These are phyloP conservation scores for Isochrysis galbana DNA, from an alignment of 78 protist species.

Conservation along the genomic window DNA sequence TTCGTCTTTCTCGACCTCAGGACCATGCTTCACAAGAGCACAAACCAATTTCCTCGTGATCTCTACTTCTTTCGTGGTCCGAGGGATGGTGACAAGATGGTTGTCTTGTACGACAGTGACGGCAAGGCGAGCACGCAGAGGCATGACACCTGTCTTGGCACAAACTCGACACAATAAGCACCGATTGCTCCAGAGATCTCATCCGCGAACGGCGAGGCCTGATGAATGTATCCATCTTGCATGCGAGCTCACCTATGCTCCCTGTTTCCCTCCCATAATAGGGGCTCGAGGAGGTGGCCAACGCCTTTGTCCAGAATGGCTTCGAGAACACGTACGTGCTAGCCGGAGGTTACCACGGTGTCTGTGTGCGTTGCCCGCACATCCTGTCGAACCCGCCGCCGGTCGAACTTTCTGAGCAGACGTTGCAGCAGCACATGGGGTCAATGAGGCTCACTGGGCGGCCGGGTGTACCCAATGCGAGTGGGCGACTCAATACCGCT, in stretches of 20 bases:
- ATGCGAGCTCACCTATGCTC: no score
- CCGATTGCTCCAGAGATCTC: no score
- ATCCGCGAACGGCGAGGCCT: no score
- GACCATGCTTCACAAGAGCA: no score
- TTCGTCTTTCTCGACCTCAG: no score
- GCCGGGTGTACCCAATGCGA: neutral
- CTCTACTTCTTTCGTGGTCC: neutral
- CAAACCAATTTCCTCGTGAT: neutral
- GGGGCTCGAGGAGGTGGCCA: neutral
- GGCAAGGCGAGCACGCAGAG: no score
- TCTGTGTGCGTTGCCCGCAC: neutral
- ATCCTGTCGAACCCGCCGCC: neutral
- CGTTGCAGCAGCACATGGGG: neutral
- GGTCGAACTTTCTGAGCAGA: neutral
- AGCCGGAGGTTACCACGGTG: neutral
- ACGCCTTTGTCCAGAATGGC: neutral
- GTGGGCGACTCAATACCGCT: neutral
- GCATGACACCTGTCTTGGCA: no score
- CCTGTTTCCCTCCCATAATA: no score
- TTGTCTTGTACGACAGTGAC: neutral
- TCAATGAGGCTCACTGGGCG: neutral
- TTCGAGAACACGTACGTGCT: constrained; percentile 10
- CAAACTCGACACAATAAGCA: no score
- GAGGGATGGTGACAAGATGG: constrained; percentile 1
- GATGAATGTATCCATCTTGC: no score